Conservation (phyloP, 805 yeast genomes). For the Saccharomycopsis malanga region DNA sequence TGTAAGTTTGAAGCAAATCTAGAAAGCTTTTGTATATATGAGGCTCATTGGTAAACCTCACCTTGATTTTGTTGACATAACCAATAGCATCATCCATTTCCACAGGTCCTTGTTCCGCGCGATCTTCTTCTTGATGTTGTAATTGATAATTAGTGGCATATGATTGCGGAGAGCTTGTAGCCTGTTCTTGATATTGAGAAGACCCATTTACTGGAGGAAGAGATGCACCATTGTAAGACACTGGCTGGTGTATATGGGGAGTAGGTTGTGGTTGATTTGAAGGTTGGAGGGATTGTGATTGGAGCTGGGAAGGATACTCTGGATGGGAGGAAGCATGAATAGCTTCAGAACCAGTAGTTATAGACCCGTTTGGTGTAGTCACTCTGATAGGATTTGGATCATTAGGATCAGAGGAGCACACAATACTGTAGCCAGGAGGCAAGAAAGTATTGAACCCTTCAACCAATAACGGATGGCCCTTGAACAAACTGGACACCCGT, state of each 20-base stretch:
- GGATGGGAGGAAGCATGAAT: background rate
- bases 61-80: constrained; percentile 93
- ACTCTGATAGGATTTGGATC: constrained; percentile 92
- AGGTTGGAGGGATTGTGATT: constrained; percentile 20
- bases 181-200: background rate
- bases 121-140: constrained; percentile 22
- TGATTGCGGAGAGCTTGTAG: constrained; percentile 22
- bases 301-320: constrained; percentile 21
- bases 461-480: constrained; percentile 88
- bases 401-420: constrained; percentile 80
- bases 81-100: constrained; percentile 96
- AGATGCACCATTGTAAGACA: background rate
- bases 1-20: constrained; percentile 94
- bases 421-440: constrained; percentile 94
- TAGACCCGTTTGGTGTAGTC: constrained; percentile 91
- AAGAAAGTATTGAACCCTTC: constrained; percentile 97
- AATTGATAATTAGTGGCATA: constrained; percentile 12
- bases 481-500: constrained; percentile 81
- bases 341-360: constrained; percentile 26
- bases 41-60: constrained; percentile 87
- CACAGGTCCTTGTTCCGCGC: constrained; percentile 33
- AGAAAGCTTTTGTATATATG: constrained; percentile 91
- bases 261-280: constrained; percentile 13
- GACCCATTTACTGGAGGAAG: background rate
- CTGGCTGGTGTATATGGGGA: too few species aligned